Base-by-base conservation (phyloP, 1,139 yeast genomes). In the Geotrichum fermentans region DNA sequence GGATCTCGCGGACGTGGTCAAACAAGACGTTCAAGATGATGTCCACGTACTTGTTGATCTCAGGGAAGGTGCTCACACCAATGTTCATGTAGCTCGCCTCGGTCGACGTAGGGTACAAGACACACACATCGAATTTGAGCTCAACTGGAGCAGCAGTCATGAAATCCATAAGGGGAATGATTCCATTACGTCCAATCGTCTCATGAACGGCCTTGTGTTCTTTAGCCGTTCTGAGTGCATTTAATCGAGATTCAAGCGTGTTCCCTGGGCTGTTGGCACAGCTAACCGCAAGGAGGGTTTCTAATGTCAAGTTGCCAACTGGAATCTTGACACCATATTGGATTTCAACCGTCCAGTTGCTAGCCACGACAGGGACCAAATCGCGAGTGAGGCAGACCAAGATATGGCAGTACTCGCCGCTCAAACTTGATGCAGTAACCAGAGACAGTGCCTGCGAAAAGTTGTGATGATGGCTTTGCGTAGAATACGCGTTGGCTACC, bases 391-490 rank as follows among this genome's bases (percentile, higher is more conserved):
- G 65, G 55, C 89, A 84, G 1, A 90, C 82, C 53, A 78, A 79
- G 17, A 88, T 70, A 45, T 86, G 75, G 43, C 82, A 73, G 62
- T 88, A 92, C 52, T 80, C 83, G 2, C 97, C 97, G 17, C 83
- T 78, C 47, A 92, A 71, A 0, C 97, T 89, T 0, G 97, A 88
- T 0, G 96, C 94, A 0, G 97, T 90, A 16, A 92, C 96, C 61
- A 88, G 80, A 4, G 95, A 82, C 34, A 83, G 72, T 5, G 80
- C 69, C 36, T 70, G 68, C 16, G 61, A 53, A 69, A 43, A 33
- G 38, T 45, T 44, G 42, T 45, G 48, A 37, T 42, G 50, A 35
- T 40, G 47, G 20, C 17, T 45, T 36, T 45, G 43, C 4, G 36
- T 36, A 24, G 34, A n/a, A n/a, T n/a, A n/a, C 4, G 34, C 34